Evolutionary conservation across 306 rosid species (phyloP).

Genomic region (Albizia julibrissin): DNA sequence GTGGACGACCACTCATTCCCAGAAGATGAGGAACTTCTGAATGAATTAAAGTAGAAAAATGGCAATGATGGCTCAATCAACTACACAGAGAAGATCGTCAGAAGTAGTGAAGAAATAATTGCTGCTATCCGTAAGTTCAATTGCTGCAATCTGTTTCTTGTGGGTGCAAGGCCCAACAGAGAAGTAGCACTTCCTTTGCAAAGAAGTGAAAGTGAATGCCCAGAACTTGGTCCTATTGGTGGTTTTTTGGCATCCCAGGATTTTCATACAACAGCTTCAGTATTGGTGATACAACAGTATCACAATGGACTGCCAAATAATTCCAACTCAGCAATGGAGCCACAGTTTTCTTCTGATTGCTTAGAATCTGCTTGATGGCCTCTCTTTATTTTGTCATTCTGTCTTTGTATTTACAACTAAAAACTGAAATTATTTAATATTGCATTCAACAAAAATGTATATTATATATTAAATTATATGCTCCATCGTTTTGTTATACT

Average conservation of each 20-base stretch:
- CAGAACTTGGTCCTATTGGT: constrained; percentile 47
- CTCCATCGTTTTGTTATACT: too few species aligned
- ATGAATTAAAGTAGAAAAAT: constrained; percentile 41
- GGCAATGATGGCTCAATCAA: constrained; percentile 43
- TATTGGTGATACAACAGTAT: constrained; percentile 49
- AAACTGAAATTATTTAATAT: too few species aligned
- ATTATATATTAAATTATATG: too few species aligned
- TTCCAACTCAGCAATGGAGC: constrained; percentile 16
- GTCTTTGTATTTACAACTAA: too few species aligned
- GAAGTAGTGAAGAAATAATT: constrained; percentile 43
- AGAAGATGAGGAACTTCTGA: constrained; percentile 49
- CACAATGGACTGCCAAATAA: constrained; percentile 22
- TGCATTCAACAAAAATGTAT: too few species aligned
- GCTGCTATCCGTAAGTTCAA: constrained; percentile 35
- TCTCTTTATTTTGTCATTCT: background rate
- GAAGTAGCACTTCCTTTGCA: constrained; percentile 33
- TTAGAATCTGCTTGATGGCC: background rate
- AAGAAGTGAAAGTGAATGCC: constrained; percentile 21
- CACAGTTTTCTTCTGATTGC: background rate
- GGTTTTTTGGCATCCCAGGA: constrained; percentile 63
- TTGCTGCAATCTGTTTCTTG: constrained; percentile 56
- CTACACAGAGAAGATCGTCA: constrained; percentile 50
- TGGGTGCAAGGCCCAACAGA: constrained; percentile 52
- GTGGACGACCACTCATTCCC: constrained; percentile 36
- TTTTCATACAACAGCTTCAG: constrained; percentile 56